Percentiles rank a stretch among this genome's conserved stretches.
Evolutionary conservation across 257 asterid genomes (phyloP).

Genomic region (Oldenlandia corymbosa): DNA sequence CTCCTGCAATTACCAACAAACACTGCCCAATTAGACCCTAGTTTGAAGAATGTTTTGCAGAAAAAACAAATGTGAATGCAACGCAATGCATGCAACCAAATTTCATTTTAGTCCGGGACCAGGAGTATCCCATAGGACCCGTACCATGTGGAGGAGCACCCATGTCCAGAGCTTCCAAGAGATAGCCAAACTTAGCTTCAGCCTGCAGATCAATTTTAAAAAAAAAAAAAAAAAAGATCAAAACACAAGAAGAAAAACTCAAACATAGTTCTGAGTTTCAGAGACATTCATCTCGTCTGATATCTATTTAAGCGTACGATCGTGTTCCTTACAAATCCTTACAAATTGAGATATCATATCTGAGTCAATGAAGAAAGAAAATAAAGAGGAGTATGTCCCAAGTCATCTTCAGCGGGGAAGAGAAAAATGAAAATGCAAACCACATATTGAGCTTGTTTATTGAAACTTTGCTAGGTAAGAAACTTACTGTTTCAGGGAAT

Average conservation of each 20-base stretch:
- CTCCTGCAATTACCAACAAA: conserved; percentile 43
- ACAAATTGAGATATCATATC: too few relatives aligned
- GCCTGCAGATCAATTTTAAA: conserved; percentile 44
- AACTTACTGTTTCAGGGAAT: not conserved
- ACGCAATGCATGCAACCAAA: too few relatives aligned
- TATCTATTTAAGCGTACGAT: not conserved
- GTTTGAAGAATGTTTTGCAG: not conserved
- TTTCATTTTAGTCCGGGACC: not conserved
- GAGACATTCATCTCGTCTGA: too few relatives aligned
- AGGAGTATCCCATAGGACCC: conserved; percentile 1
- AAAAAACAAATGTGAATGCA: not conserved
- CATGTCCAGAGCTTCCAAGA: conserved; percentile 95
- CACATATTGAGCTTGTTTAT: not conserved
- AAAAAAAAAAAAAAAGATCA: too few relatives aligned
- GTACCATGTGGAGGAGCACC: conserved; percentile 99
- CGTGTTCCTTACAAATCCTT: too few relatives aligned
- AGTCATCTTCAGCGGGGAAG: not conserved
- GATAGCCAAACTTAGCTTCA: conserved; percentile 89
- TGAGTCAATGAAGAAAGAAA: not conserved
- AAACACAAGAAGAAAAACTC: too few relatives aligned
- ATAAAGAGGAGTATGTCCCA: not conserved
- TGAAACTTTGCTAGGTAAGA: not conserved
- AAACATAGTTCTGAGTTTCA: too few relatives aligned
- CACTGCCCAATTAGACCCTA: not conserved
- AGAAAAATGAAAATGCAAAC: not conserved